Evolutionary conservation across 805 yeast species (phyloP), one percentile per base, ranked within the genome.

Genomic region (Monosporozyma yasuniensis): DNA sequence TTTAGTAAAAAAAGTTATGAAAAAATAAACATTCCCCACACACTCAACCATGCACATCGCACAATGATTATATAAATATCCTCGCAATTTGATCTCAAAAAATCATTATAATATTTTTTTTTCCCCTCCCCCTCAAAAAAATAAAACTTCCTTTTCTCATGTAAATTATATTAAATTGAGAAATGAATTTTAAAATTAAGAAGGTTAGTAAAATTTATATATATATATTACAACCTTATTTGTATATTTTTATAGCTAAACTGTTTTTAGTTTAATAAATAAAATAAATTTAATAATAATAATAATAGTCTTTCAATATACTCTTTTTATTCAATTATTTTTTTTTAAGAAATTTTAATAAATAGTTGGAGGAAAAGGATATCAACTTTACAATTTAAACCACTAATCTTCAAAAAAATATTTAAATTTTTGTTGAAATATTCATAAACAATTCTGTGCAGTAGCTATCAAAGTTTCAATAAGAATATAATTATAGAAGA

Each of bases 221-320:
- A 9, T 30, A 30, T 30, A 30, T 35, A 16, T 35, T 35, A 35
- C 39, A 6, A 7, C 39, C 39, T 18, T 18, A 16, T 35, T 35
- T 35, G 39, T 35, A 39, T 39, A 21, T 39, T 39, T 39, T 39
- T 39, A 39, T 39, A 39, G 42, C 42, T 39, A 39, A 39, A 18
- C 25, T 39, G 27, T 39, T 39, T 39, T 39, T 39, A 39, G 42
- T 39, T 39, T 39, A 39, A 39, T 39, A 39, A 35, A 39, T 21
- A 39, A 39, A 39, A 39, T 39, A 39, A 39, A 39, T 37, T 18
- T 37, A 37, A 39, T 39, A 39, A 39, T 39, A 39, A 35, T 35
- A 18, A 14, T 35, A 35, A 8, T 35, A 35, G 8, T 25, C 27
- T n/a, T n/a, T n/a, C n/a, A n/a, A n/a, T n/a, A n/a, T n/a, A n/a